Base-by-base conservation (phyloP, 148 eudicot species). In the Dysphania ambrosioides region DNA sequence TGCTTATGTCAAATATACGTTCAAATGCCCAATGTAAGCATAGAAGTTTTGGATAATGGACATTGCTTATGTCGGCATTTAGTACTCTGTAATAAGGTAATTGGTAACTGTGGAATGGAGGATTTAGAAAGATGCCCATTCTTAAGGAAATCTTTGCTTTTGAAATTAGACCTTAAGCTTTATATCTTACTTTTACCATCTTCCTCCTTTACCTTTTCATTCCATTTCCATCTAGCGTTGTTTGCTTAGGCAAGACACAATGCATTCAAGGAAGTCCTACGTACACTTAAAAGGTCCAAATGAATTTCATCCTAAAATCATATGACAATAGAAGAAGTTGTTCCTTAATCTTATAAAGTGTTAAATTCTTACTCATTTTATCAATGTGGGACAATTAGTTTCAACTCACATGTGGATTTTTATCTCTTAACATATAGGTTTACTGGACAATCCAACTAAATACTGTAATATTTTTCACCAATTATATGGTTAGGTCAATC, bases 31-130 rank as follows among this genome's bases (percentile, higher is more conserved):
- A 59, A 42, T 72, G 12, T 19, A 40, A 16, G 19, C 30, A 1
- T 1, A 32, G 56, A 56, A 55, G 36, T 40, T 41, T 75, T 40
- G 19, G 35, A 26, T 56, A 26, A 42, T 35, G 63, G 23, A 63
- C 23, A 34, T 63, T 47, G n/a, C n/a, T 71, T 2, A 34, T 49
- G 51, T 62, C 63, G 80, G 71, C 75, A 77, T 42, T 41, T 36
- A n/a, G 55, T 49, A 32, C 19, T 53, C 63, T 71, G 74, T 38
- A 40, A 26, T 77, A 69, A 34, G 4, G 32, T 66, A 42, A 18
- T 35, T n/a, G 21, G 27, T 42, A 27, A 60, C 34, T 58, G 2
- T 29, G 1, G 18, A 44, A 34, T 64, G 34, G 30, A 66, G 49
- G 69, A 35, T 26, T 26, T 19, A 19, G 27, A 66, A 66, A 66